Base-by-base conservation (phyloP, 1,139 yeast species). In the Pichia sp. region DNA sequence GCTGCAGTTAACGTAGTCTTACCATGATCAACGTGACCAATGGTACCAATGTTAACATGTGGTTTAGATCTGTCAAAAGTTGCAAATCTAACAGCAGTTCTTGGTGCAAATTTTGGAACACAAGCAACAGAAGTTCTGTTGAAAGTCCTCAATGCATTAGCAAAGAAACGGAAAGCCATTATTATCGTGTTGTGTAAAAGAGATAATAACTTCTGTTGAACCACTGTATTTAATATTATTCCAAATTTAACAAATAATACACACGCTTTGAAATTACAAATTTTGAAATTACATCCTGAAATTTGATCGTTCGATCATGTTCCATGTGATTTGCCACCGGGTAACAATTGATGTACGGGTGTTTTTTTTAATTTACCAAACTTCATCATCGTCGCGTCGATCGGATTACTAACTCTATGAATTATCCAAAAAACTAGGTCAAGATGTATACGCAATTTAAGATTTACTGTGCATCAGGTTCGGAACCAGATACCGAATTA, bases 1-100 rank as follows among this genome's bases (percentile, higher is more conserved):
- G 98, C 97, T 51, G 98, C 97, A 47, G 97, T 91, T 63, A 91
- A 76, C 40, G 97, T 89, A 56, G 97, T 89, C 71, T 91, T 91
- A 67, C 98, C 98, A 68, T 91, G 97, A 72, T 91, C 98, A 55
- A 91, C 97, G 67, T 91, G 98, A 53, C 88, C 88, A 61, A 80
- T 89, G 62, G 96, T 89, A 72, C 96, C 97, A 57, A 89, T 75
- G 69, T 91, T 91, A 55, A 91, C 82, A 63, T 91, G 98, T 38
- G 98, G 98, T 72, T 91, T 88, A 51, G 86, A 72, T 69, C 96
- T 86, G 66, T 81, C 84, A 62, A 85, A 86, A 35, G 84, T 72
- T 42, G 93, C 93, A 38, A 63, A 49, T 69, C 80, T 72, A 47
- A 58, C 61, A 38, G 51, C 24, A 30, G 56, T 46, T 34, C 46